Evolutionary conservation across 805 yeast species (phyloP).

Genomic region (Metschnikowia vanudenii): DNA sequence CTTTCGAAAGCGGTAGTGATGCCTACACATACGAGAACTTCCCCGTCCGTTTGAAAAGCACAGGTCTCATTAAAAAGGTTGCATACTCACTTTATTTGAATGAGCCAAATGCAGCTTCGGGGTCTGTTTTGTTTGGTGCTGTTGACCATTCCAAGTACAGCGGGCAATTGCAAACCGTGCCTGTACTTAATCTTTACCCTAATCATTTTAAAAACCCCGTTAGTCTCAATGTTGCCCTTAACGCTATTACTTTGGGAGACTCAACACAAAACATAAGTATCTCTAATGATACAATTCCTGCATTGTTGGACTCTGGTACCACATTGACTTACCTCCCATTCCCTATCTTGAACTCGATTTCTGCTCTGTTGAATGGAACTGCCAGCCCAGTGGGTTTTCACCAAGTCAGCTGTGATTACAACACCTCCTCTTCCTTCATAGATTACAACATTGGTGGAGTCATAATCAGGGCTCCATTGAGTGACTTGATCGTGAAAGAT

Average conservation of each 20-base stretch:
- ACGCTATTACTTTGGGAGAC: slow-evolving; percentile 14
- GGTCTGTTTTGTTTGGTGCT: slow-evolving; percentile 28
- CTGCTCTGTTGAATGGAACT: slow-evolving; percentile 2
- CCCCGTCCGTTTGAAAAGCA: too few species aligned
- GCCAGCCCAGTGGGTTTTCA: not conserved
- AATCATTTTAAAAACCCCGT: slow-evolving; percentile 29
- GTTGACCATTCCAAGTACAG: slow-evolving; percentile 34
- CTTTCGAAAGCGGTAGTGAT: too few species aligned
- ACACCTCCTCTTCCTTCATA: not conserved
- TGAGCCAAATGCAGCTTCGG: slow-evolving; percentile 26
- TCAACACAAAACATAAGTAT: slow-evolving; percentile 5
- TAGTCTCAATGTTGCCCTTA: slow-evolving; percentile 48
- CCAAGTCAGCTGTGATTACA: slow-evolving; percentile 6
- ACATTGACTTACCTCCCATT: slow-evolving; percentile 49
- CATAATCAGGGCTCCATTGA: slow-evolving; percentile 48
- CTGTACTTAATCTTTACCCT: slow-evolving; percentile 35
- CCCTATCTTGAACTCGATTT: slow-evolving; percentile 20
- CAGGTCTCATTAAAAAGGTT: slow-evolving; percentile 44
- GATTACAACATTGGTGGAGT: slow-evolving; percentile 56
- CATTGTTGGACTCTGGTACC: slow-evolving; percentile 51
- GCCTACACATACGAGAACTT: too few species aligned
- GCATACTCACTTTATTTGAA: slow-evolving; percentile 65
- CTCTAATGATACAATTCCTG: slow-evolving; percentile 1
- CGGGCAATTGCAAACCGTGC: slow-evolving; percentile 32
- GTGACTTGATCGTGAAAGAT: slow-evolving; percentile 23